Evolutionary conservation across 345 rosid genomes (phyloP), one percentile per base, ranked within the genome.

Genomic region (Lagerstroemia speciosa): DNA sequence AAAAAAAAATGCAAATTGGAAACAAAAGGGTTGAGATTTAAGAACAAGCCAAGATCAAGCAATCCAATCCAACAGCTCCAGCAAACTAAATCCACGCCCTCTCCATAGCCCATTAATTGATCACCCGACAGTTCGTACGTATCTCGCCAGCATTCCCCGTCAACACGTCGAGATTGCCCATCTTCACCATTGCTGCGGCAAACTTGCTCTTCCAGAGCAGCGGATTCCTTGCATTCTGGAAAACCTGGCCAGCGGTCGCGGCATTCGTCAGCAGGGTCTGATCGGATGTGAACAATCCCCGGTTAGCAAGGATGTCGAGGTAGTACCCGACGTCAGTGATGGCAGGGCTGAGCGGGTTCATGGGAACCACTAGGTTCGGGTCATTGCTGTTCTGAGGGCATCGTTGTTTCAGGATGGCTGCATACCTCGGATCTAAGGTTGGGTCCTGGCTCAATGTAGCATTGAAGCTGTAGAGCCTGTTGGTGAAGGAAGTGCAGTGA

Each of bases 161-260:
- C 68, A 87, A 71, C n/a, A 88, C 92, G 29, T 74, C 82, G 37
- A 87, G 50, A 15, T 78, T 81, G 10, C 92, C 90, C 96, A 93
- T 87, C 76, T 93, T 93, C 40, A 80, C 77, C 90, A 90, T 90
- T 2, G 97, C 77, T 22, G 79, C 72, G 11, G 73, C 86, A 36
- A 93, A 90, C 68, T 81, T 82, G 1, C 58, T 77, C 53, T 50
- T 78, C 84, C 87, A 87, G 32, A 65, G 32, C 2, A 3, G 33
- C 10, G 82, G 72, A 60, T 58, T 66, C 31, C 37, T 62, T 5
- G 82, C 85, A 64, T 83, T 72, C 48, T 78, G 65, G 11, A 2
- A 66, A 20, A 83, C 87, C 50, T 76, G 76, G 24, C 40, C 60
- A 34, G 80, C 79, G 14, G 86, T 80, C 60, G 66, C 73, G 2